Percentiles rank a stretch among this genome's conserved stretches.
phyloP scores from a whole-genome alignment of 2,329 filamentous ascomycete species.

The Ophiostoma tasmaniense region DNA sequence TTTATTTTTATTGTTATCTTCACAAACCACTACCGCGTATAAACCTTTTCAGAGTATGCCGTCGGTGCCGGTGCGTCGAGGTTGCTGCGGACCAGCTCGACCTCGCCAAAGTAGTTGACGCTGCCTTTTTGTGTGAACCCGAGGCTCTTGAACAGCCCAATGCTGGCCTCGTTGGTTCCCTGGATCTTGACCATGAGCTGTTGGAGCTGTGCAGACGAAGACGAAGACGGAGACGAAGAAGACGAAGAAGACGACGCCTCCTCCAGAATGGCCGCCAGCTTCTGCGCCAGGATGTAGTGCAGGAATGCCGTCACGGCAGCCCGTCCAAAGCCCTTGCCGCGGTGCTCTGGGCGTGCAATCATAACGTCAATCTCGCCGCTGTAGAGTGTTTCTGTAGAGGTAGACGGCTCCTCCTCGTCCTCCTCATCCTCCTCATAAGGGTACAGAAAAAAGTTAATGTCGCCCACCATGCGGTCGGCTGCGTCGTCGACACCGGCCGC shows the following conservation, averaged over 20 bases:
- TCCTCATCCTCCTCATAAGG: constrained; percentile 37
- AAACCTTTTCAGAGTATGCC: constrained; percentile 17
- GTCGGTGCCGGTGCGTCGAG: constrained; percentile 22
- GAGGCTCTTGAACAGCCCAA: constrained; percentile 42
- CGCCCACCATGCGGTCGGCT: constrained; percentile 55
- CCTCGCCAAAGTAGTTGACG: constrained; percentile 53
- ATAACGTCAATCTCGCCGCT: constrained; percentile 76
- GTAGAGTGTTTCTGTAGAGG: constrained; percentile 42
- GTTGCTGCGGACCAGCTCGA: constrained; percentile 35
- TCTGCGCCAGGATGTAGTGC: constrained; percentile 49
- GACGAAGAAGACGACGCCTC: constrained; percentile 35
- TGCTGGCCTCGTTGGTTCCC: constrained; percentile 44
- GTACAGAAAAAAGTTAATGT: constrained; percentile 74
- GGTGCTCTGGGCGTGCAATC: constrained; percentile 56
- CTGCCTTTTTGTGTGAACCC: constrained; percentile 44
- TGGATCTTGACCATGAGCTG: constrained; percentile 40
- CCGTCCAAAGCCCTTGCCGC: constrained; percentile 56
- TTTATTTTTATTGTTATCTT: not conserved
- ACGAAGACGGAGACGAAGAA: not conserved
- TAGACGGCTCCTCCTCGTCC: constrained; percentile 40
- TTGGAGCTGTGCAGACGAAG: constrained; percentile 20
- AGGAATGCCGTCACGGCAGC: constrained; percentile 61
- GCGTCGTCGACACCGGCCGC: constrained; percentile 40
- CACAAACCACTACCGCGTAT: constrained; percentile 7
- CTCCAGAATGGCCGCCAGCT: constrained; percentile 45